A percentile compares a stretch with the other conserved stretches of the same genome.
Evolutionary conservation across 805 yeast species (phyloP).

Genomic region (Ogataea kodamae): DNA sequence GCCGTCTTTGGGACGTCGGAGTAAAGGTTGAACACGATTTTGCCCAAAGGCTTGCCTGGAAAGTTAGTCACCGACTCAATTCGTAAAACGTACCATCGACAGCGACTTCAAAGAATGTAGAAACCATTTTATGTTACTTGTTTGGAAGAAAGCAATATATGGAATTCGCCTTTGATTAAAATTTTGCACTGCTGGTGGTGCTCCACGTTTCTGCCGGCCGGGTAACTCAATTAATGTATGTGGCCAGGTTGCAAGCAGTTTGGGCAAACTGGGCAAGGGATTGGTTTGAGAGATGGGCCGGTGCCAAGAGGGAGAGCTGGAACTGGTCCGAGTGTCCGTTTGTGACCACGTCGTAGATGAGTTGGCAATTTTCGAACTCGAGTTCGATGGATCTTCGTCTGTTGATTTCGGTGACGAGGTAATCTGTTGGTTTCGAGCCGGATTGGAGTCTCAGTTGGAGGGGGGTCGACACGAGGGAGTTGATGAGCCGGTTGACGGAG

Average conservation of each 20-base stretch:
- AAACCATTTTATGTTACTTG: conserved; percentile 15
- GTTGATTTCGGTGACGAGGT: conserved; percentile 23
- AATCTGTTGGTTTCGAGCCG: conserved; percentile 12
- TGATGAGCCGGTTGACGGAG: conserved; percentile 16
- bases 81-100: conserved; percentile 31
- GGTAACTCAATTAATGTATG: conserved; percentile 13
- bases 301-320: conserved; percentile 26
- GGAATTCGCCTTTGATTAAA: conserved; percentile 7
- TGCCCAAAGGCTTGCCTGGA: conserved; percentile 40
- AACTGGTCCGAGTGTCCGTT: conserved; percentile 24
- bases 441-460: conserved; percentile 14
- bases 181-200: conserved; percentile 8
- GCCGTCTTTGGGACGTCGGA: conserved; percentile 83
- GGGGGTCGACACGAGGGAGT: conserved; percentile 16
- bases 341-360: conserved; percentile 28
- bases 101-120: conserved; percentile 42
- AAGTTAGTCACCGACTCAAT: conserved; percentile 6
- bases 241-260: conserved; percentile 12
- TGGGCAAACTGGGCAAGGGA: conserved; percentile 11
- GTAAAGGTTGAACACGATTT: conserved; percentile 83
- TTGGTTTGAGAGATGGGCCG: conserved; percentile 9
- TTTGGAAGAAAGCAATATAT: conserved; percentile 4
- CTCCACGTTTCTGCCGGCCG: conserved; percentile 2
- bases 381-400: conserved; percentile 29
- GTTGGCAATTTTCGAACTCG: conserved; percentile 24